Percentiles rank a stretch among this genome's conserved stretches.
Evolutionary conservation across 192 early-diverging fungal species (phyloP).

Genomic region (Podila epigama): DNA sequence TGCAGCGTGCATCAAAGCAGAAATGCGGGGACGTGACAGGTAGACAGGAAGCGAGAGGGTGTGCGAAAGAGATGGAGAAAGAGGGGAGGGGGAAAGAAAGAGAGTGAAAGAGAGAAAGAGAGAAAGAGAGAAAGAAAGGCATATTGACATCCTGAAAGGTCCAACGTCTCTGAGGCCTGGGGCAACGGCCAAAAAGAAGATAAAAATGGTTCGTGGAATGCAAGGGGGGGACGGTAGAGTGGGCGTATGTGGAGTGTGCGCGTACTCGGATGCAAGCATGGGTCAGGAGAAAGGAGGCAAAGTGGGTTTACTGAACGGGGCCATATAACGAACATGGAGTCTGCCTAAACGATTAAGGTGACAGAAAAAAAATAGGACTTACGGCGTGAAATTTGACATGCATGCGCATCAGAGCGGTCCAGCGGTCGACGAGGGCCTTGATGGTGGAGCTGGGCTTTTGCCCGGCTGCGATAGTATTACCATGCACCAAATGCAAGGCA

Average conservation of each 20-base stretch:
- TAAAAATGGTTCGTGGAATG: background rate
- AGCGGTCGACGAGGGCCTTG: conserved; percentile 40
- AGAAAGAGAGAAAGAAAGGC: background rate
- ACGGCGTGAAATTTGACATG: conserved; percentile 45
- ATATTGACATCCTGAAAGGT: background rate
- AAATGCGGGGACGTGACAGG: too few relatives aligned
- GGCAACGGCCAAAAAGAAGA: background rate
- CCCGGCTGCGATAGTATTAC: conserved; percentile 15
- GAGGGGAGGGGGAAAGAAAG: too few relatives aligned
- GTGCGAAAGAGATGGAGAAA: too few relatives aligned
- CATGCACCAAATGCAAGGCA: conserved; percentile 29
- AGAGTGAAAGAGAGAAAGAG: background rate
- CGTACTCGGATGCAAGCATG: too few relatives aligned
- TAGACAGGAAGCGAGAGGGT: too few relatives aligned
- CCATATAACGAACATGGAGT: background rate
- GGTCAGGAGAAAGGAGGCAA: too few relatives aligned
- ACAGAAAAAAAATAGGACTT: background rate
- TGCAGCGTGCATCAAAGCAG: too few relatives aligned
- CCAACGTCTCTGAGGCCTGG: background rate
- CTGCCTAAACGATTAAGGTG: background rate
- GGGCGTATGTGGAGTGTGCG: too few relatives aligned
- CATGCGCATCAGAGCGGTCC: conserved; percentile 36
- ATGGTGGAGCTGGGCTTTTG: conserved; percentile 25
- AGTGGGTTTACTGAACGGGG: too few relatives aligned
- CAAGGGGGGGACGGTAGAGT: background rate